Evolutionary conservation across 257 asterid genomes (phyloP).

Genomic region (Scutellaria galericulata): DNA sequence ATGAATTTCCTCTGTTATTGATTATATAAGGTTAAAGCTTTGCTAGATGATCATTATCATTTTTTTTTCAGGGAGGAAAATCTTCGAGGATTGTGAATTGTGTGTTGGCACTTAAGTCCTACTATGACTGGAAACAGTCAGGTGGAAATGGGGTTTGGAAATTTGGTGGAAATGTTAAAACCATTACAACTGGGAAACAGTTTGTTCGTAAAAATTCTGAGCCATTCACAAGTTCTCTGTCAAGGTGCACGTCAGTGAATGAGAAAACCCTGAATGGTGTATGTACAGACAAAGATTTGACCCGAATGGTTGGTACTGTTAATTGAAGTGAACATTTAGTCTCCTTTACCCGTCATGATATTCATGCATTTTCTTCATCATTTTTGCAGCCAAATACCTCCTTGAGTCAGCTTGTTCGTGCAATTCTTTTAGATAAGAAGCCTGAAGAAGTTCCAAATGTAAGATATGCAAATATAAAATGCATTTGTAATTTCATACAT

Average conservation of each 20-base stretch:
- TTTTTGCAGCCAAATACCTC: constrained; percentile 76
- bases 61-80: constrained; percentile 80
- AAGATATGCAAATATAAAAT: constrained; percentile 23
- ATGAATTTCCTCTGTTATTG: background rate
- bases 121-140: constrained; percentile 75
- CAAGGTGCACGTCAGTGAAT: constrained; percentile 58
- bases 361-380: constrained; percentile 7
- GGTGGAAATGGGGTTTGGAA: constrained; percentile 89
- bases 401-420: constrained; percentile 76
- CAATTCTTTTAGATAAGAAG: constrained; percentile 77
- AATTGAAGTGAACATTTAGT: constrained; percentile 5
- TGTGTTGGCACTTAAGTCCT: constrained; percentile 91
- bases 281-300: constrained; percentile 50
- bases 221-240: constrained; percentile 72
- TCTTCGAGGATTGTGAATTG: constrained; percentile 89
- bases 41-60: constrained; percentile 18
- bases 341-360: constrained; percentile 25
- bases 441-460: constrained; percentile 94
- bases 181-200: constrained; percentile 65
- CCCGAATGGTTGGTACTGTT: constrained; percentile 56
- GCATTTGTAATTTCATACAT: background rate
- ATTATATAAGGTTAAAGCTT: no score
- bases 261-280: constrained; percentile 54
- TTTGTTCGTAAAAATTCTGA: constrained; percentile 86
- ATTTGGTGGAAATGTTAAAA: constrained; percentile 82